Evolutionary conservation across 2,329 filamentous ascomycete species (phyloP).

Genomic region (Ophiosphaerella narmari): DNA sequence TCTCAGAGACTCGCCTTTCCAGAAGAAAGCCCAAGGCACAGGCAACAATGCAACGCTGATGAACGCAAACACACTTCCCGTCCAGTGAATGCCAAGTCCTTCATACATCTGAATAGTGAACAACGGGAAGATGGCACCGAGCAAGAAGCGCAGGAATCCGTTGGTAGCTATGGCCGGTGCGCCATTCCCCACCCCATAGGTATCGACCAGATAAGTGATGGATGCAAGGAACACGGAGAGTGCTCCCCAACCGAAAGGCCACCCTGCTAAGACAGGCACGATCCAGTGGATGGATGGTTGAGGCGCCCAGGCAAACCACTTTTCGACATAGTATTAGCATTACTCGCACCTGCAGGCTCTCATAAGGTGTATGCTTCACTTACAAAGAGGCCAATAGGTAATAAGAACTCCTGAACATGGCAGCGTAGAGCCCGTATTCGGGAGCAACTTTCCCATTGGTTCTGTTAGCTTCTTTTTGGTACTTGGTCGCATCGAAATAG

Average conservation of each 20-base stretch:
- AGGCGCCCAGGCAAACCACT: not conserved
- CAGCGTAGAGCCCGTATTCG: not conserved
- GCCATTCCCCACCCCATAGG: slow-evolving; percentile 7
- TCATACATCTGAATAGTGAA: slow-evolving; percentile 47
- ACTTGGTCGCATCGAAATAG: too few species aligned
- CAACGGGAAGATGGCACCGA: slow-evolving; percentile 43
- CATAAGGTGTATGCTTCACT: too few species aligned
- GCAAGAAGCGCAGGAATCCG: slow-evolving; percentile 43
- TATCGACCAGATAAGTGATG: not conserved
- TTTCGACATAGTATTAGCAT: too few species aligned
- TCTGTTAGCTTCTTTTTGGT: too few species aligned
- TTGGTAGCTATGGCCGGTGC: slow-evolving; percentile 46
- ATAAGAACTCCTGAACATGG: not conserved
- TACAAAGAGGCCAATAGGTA: not conserved
- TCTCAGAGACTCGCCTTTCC: slow-evolving; percentile 15
- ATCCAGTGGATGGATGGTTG: not conserved
- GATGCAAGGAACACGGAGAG: not conserved
- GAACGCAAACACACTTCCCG: slow-evolving; percentile 46
- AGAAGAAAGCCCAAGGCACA: slow-evolving; percentile 34
- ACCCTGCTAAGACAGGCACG: not conserved
- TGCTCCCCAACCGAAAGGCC: not conserved
- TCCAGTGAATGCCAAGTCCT: slow-evolving; percentile 45
- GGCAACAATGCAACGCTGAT: slow-evolving; percentile 42
- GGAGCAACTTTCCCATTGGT: not conserved
- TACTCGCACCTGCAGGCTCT: too few species aligned